A percentile compares a stretch with the other conserved stretches of the same genome.
These are phyloP conservation scores for Globisporangium paroecandrum DNA, from an alignment of 352 stramenopile genomes.

Conservation along the genomic window DNA sequence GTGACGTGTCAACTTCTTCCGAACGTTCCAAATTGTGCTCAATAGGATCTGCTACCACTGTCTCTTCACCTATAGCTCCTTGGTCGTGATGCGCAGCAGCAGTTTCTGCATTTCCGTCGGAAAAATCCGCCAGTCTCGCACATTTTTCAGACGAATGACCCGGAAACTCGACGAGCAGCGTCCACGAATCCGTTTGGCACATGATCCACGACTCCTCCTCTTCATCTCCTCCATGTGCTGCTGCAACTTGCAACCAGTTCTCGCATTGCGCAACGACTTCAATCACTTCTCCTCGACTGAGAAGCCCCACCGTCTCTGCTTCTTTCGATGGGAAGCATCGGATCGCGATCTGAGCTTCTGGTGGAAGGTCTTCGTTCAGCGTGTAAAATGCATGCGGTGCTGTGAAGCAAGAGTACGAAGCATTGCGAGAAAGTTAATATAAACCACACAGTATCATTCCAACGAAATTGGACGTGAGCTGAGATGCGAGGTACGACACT, in stretches of 20 bases:
- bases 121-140: not conserved
- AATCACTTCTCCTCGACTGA: conserved; percentile 54
- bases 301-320: conserved; percentile 45
- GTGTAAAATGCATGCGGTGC: conserved; percentile 50
- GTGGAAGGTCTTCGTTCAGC: conserved; percentile 49
- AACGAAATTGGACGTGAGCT: conserved; percentile 1
- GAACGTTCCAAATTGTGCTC: not conserved
- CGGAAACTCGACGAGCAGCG: conserved; percentile 42
- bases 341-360: conserved; percentile 66
- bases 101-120: not conserved
- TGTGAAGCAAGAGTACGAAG: conserved; percentile 16
- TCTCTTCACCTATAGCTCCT: not conserved
- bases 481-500: conserved; percentile 5
- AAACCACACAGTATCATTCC: conserved; percentile 10
- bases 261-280: conserved; percentile 44
- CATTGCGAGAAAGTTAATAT: not conserved
- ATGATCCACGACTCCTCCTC: conserved; percentile 59
- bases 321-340: conserved; percentile 58
- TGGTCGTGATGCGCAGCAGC: not conserved
- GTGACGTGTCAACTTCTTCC: not conserved
- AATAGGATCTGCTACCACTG: not conserved
- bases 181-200: conserved; percentile 46
- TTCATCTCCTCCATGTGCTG: conserved; percentile 4
- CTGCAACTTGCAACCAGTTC: conserved; percentile 53
- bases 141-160: conserved; percentile 27